Evolutionary conservation across 140 eudicot genomes (phyloP).

Genomic region (Flaveria floridana): DNA sequence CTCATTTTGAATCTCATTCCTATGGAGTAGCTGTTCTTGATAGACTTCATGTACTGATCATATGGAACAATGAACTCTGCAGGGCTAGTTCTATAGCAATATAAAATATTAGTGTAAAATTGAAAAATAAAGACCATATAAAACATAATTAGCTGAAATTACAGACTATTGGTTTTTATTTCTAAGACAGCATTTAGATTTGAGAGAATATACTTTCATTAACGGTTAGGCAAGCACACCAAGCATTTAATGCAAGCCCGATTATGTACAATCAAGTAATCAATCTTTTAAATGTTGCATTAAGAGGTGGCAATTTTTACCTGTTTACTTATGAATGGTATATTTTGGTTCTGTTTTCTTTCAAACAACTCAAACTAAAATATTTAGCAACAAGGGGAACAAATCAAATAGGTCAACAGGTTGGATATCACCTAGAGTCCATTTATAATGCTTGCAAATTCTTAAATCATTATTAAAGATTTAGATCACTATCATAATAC

Average conservation of each 20-base stretch:
- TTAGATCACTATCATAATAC: not conserved
- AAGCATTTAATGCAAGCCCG: not conserved
- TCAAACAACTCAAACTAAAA: not conserved
- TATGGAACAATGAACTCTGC: constrained; percentile 91
- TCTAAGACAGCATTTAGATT: not conserved
- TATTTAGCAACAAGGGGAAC: not conserved
- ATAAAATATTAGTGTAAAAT: constrained; percentile 11
- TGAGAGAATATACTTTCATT: constrained; percentile 9
- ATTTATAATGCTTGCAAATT: not conserved
- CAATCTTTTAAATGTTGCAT: constrained; percentile 1
- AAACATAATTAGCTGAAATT: not conserved
- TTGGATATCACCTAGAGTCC: not conserved
- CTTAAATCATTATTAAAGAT: not conserved
- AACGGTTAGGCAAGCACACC: not conserved
- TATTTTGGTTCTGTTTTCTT: not conserved
- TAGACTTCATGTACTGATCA: constrained; percentile 89
- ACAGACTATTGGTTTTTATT: not conserved
- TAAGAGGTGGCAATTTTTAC: not conserved
- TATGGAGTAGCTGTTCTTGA: constrained; percentile 76
- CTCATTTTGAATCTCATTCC: constrained; percentile 98
- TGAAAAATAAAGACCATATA: constrained; percentile 1
- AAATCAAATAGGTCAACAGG: not conserved
- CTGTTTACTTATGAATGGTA: not conserved
- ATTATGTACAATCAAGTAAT: not conserved
- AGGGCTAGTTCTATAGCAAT: constrained; percentile 79